phyloP scores from a whole-genome alignment of 345 rosid genomes.

The Linum tenue region DNA sequence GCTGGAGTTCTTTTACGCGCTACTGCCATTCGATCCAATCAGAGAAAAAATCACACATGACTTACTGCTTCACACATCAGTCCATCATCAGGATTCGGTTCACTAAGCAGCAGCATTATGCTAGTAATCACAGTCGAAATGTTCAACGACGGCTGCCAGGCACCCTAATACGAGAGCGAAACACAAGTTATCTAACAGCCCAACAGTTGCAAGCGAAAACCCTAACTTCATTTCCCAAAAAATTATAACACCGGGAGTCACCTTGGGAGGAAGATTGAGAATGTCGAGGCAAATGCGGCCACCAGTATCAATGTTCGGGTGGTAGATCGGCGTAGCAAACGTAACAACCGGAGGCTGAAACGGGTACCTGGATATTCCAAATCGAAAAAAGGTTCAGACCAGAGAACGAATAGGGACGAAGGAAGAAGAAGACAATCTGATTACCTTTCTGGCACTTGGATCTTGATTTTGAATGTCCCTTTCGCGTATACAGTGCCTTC shows the following conservation, averaged over 20 bases:
- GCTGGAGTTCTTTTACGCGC: not conserved
- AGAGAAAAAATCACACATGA: conserved; percentile 10
- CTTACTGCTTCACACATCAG: conserved; percentile 77
- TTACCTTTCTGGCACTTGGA: conserved; percentile 75
- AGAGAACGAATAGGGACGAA: too few species aligned
- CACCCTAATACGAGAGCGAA: conserved; percentile 40
- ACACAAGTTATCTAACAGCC: not conserved
- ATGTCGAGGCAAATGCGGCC: conserved; percentile 92
- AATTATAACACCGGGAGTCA: conserved; percentile 7
- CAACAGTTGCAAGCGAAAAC: not conserved
- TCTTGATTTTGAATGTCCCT: conserved; percentile 54
- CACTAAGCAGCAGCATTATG: conserved; percentile 55
- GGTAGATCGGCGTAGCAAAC: conserved; percentile 67
- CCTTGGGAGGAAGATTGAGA: conserved; percentile 88
- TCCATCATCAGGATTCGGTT: conserved; percentile 84
- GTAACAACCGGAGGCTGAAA: conserved; percentile 83
- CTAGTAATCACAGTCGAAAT: conserved; percentile 68
- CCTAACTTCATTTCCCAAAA: not conserved
- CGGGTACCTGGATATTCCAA: conserved; percentile 43
- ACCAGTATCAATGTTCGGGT: conserved; percentile 70
- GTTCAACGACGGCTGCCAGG: conserved; percentile 86
- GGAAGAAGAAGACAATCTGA: not conserved
- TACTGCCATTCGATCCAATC: not conserved
- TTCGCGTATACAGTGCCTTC: conserved; percentile 65
- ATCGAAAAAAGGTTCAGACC: not conserved